phyloP scores from a whole-genome alignment of 1,284 basidiomycete species.

The Ustilago crameri region DNA sequence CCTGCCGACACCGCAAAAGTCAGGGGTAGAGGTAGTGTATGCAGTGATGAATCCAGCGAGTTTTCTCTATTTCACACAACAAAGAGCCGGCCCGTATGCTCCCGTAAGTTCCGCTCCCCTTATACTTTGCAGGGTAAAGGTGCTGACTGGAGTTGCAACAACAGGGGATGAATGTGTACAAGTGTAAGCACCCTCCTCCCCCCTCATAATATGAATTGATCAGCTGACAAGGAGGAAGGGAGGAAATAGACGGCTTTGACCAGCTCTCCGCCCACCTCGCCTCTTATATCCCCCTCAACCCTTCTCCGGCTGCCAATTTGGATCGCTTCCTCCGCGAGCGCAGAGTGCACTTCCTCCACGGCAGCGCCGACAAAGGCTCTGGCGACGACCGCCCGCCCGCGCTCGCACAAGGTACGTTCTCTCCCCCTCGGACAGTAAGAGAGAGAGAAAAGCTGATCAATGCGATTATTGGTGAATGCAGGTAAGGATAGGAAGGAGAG shows the following conservation, averaged over 20 bases:
- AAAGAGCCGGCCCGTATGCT: slow-evolving; percentile 14
- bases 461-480: too few relatives aligned
- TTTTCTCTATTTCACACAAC: slow-evolving; percentile 32
- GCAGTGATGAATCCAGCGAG: slow-evolving; percentile 44
- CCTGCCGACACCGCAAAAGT: background rate
- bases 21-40: slow-evolving; percentile 11
- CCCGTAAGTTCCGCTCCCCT: slow-evolving; percentile 13
- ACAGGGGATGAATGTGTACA: slow-evolving; percentile 47
- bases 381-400: slow-evolving; percentile 43
- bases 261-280: slow-evolving; percentile 10
- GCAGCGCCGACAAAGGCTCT: slow-evolving; percentile 21
- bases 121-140: background rate
- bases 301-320: background rate
- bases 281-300: slow-evolving; percentile 1
- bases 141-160: background rate
- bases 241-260: slow-evolving; percentile 33
- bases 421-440: too few relatives aligned
- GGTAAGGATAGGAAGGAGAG: slow-evolving; percentile 29
- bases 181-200: slow-evolving; percentile 26
- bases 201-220: background rate
- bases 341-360: slow-evolving; percentile 29
- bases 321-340: slow-evolving; percentile 14
- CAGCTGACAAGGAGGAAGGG: too few relatives aligned
- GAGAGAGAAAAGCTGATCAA: too few relatives aligned
- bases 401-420: slow-evolving; percentile 41